Evolutionary conservation across 169 alveolate species (phyloP), one percentile per base, ranked within the genome.

Genomic region (Blepharisma undulans): DNA sequence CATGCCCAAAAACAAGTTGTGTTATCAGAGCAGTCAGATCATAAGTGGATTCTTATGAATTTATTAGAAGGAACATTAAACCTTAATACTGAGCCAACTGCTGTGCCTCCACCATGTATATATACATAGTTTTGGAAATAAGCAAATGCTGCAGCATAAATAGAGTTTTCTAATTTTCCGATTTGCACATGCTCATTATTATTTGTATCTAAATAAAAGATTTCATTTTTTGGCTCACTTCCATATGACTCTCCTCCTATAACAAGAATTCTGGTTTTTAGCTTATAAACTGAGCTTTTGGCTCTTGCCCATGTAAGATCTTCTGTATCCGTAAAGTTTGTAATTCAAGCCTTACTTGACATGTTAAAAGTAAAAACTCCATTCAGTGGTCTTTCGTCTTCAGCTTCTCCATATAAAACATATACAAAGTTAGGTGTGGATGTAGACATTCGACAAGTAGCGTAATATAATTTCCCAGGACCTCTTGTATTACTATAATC

Each of bases 41-140:
- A 25, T 29, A 72, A 25, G 80, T 29, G 29, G 25, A 79, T 33
- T 29, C 61, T 79, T 25, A 30, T 25, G 34, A 79, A 79, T n/a
- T 33, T 32, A 33, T 32, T 33, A 79, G 34, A 29, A 33, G 72
- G 36, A 10, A 79, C 61, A 3, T 79, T 79, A 25, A 30, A 25
- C 16, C 71, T 2, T 4, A 79, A 27, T 79, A 32, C 14, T 2
- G 29, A 21, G 29, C 36, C 72, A 33, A 32, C 29, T 25, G 61
- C 87, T 10, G 72, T 29, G 7, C 87, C 87, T 79, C 87, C 87
- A 79, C 87, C 87, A 33, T 29, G 61, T 1, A 79, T 32, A 7
- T 79, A 79, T 30, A 79, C 60, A 3, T 25, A 79, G 14, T 29
- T 79, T 25, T 33, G 29, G 19, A 29, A 79, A 33, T 79, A 79